phyloP scores from a whole-genome alignment of 441 rosid species.

The Gossypium davidsonii region DNA sequence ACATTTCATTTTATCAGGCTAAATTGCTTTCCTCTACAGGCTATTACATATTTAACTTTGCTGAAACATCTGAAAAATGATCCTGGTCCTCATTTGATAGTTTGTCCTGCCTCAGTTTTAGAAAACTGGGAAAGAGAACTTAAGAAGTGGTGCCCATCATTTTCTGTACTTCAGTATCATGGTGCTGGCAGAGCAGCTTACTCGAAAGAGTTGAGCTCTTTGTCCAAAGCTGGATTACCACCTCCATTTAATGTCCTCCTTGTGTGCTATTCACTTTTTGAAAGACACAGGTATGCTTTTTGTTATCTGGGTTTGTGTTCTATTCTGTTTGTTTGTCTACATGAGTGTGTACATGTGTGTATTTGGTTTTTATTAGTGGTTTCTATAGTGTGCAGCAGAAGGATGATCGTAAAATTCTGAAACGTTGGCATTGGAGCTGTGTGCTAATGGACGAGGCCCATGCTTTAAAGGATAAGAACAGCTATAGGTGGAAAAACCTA shows the following conservation, averaged over 20 bases:
- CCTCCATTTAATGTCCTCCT: conserved; percentile 89
- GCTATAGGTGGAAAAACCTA: conserved; percentile 94
- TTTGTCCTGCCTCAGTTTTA: conserved; percentile 92
- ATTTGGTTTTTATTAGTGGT: conserved; percentile 23
- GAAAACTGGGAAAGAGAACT: conserved; percentile 99
- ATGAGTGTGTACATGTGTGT: neutral
- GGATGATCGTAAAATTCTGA: conserved; percentile 84
- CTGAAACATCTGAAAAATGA: conserved; percentile 71
- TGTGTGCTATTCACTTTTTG: conserved; percentile 92
- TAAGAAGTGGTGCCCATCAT: conserved; percentile 95
- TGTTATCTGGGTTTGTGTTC: conserved; percentile 17
- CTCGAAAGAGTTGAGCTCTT: conserved; percentile 70
- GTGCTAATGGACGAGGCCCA: conserved; percentile 98
- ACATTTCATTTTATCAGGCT: conserved; percentile 15
- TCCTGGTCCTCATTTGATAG: conserved; percentile 93
- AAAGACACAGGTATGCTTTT: conserved; percentile 71
- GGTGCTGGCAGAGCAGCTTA: conserved; percentile 77
- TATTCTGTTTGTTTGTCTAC: neutral
- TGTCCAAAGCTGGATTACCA: conserved; percentile 76
- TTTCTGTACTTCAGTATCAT: conserved; percentile 79
- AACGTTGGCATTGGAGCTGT: conserved; percentile 92
- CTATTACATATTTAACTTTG: conserved; percentile 75
- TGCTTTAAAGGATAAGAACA: conserved; percentile 89
- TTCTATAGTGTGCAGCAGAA: conserved; percentile 79
- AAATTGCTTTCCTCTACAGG: conserved; percentile 41